Base-by-base conservation (phyloP, 139 green algal species). In the Volvox reticuliferus region DNA sequence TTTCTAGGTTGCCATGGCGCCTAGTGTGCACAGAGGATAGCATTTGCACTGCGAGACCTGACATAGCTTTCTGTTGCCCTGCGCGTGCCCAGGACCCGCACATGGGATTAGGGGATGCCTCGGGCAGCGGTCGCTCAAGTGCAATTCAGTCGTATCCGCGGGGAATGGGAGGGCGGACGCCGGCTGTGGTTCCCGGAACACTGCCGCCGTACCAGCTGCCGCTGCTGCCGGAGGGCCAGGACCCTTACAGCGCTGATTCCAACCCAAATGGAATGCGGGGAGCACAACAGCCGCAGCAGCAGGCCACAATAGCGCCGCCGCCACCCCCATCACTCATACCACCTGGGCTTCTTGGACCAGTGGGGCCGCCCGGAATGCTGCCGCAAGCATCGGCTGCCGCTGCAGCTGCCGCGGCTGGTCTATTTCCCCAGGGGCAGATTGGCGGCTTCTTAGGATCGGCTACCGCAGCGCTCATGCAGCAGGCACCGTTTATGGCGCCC, bases 221-320 rank as follows among this genome's bases (percentile, higher is more conserved):
- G 87, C 86, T 28, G 14, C 71, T 35, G 17, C 17, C 61, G 2
- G 87, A 91, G 68, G 76, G 55, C 13, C 44, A 84, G 26, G 87
- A 91, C 76, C 87, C 87, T 26, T 91, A 71, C 87, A 91, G 76
- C 87, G 87, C 87, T 17, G 87, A 91, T 63, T 91, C 87, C 32
- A 91, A 91, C 35, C 87, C 87, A 24, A 91, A 91, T 65, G 75
- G 73, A 55, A 44, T n/a, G 13, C 79, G 50, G 0, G 24, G 2
- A 1, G 50, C 6, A 26, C 50, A 50, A 0, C 86, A 50, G 86
- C 37, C 65, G 16, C 35, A 28, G 21, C 22, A 35, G 30, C 28
- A 65, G 50, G 50, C 73, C 12, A 26, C 67, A 17, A 26, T 61
- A 21, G 67, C 69, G 19, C 71, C 36, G 37, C 84, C 68, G 68